Base-by-base conservation (phyloP, 163 green algal genomes). In the Chloromonas sp. region DNA sequence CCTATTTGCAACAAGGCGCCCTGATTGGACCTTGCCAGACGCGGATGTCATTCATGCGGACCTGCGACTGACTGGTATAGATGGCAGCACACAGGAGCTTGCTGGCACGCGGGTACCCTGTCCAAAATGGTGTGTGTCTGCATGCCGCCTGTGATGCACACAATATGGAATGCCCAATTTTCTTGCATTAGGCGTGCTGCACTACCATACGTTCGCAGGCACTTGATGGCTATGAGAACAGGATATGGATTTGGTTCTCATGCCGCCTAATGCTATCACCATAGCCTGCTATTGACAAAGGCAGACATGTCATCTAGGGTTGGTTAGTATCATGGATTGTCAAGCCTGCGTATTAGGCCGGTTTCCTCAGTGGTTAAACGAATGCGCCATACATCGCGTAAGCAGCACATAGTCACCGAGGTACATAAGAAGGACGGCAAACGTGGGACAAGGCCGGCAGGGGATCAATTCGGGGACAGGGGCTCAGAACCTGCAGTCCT, bases 1-100 rank as follows among this genome's bases (percentile, higher is more conserved):
- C 59, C 79, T 82, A 1, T 86, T 92, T 76, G 86, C 88, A 2
- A 78, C 66, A 0, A 76, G 89, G 61, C 82, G 89, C n/a, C 89
- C 89, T 0, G 87, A 86, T 71, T 92, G 87, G 85, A 58, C 86
- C 74, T 79, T 88, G 82, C 86, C 82, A 1, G 81, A 79, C 78
- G 2, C 61, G 36, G 57, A 81, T 61, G 78, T 62, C 5, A 79
- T 79, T 36, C 14, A 79, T 74, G 5, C 5, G 66, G 66, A 11
- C 66, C 66, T 74, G 66, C 66, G 66, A 5, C 66, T 74, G 5
- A 74, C 66, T 11, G 66, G 66, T 11, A 11, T 74, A 11, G 66
- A 36, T 36, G 66, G 66, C 66, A 74, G 66, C 5, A 74, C 66
- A 74, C 66, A 11, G 66, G 36, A 79, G 5, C 60, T 84, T 57